Percentiles rank a stretch among this genome's conserved stretches.
Evolutionary conservation across 2,329 filamentous ascomycete species (phyloP).

Genomic region (Lasiodiplodia hormozganensis): DNA sequence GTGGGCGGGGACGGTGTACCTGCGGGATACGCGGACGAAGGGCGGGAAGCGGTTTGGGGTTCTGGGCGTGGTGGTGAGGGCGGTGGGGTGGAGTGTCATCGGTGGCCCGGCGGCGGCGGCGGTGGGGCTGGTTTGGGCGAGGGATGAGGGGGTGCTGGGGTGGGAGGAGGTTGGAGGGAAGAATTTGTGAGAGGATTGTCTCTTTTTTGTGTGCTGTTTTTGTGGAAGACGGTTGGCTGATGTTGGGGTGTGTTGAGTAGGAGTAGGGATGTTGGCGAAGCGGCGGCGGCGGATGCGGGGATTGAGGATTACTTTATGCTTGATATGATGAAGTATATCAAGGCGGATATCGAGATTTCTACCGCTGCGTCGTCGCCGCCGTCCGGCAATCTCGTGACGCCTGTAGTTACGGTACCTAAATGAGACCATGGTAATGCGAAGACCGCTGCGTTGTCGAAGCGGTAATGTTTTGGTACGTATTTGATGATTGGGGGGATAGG

Average conservation of each 20-base stretch:
- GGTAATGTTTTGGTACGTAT: background rate
- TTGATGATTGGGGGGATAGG: no score
- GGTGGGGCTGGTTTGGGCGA: slow-evolving; percentile 21
- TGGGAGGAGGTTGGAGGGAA: background rate
- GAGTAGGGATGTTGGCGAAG: no score
- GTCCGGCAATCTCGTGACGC: no score
- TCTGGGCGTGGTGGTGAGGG: background rate
- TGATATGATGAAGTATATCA: slow-evolving; percentile 12
- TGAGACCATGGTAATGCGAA: no score
- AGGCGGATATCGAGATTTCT: background rate
- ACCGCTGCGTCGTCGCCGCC: background rate
- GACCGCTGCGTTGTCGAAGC: no score
- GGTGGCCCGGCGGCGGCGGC: slow-evolving; percentile 25
- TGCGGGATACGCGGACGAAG: slow-evolving; percentile 1
- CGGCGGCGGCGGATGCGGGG: background rate
- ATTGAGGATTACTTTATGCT: slow-evolving; percentile 12
- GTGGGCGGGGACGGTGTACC: slow-evolving; percentile 11
- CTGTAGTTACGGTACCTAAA: no score
- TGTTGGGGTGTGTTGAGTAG: background rate
- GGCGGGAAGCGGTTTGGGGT: background rate
- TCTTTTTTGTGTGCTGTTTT: background rate
- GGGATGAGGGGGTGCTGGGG: slow-evolving; percentile 12
- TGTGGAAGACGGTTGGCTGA: background rate
- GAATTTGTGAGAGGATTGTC: background rate
- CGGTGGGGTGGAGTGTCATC: slow-evolving; percentile 12